Conservation (phyloP, 352 stramenopile genomes). For the Phytophthora multivora region DNA sequence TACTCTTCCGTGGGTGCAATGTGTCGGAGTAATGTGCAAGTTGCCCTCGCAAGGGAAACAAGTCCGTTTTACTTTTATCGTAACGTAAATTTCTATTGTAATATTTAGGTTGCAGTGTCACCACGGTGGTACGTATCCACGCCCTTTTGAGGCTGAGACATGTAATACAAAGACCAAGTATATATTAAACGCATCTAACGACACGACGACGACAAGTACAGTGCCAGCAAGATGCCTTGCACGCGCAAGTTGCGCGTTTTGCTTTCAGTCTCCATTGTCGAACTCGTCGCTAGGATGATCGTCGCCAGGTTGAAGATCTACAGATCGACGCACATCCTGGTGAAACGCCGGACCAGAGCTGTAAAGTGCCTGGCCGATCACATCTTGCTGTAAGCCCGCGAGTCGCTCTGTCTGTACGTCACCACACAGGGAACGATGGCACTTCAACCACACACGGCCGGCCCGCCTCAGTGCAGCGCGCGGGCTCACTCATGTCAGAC, state of each 20-base stretch:
- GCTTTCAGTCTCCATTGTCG: neutral
- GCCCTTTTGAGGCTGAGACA: constrained; percentile 33
- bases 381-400: constrained; percentile 1
- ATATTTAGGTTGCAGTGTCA: constrained; percentile 33
- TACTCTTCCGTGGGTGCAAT: neutral
- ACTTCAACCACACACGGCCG: constrained; percentile 17
- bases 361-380: constrained; percentile 9
- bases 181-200: neutral
- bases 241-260: too few species aligned
- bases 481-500: neutral
- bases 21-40: too few species aligned
- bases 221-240: neutral
- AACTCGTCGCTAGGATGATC: neutral
- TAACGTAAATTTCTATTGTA: constrained; percentile 9
- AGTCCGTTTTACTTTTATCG: neutral
- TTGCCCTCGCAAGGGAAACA: too few species aligned
- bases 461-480: constrained; percentile 1
- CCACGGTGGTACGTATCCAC: constrained; percentile 13
- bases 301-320: too few species aligned
- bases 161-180: constrained; percentile 19
- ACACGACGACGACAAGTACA: constrained; percentile 5
- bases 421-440: neutral
- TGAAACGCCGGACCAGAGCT: constrained; percentile 11
- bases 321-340: constrained; percentile 4
- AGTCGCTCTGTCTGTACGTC: constrained; percentile 10